Evolutionary conservation across 495 filamentous ascomycete genomes (phyloP).

Genomic region (Talaromyces nanjingensis): DNA sequence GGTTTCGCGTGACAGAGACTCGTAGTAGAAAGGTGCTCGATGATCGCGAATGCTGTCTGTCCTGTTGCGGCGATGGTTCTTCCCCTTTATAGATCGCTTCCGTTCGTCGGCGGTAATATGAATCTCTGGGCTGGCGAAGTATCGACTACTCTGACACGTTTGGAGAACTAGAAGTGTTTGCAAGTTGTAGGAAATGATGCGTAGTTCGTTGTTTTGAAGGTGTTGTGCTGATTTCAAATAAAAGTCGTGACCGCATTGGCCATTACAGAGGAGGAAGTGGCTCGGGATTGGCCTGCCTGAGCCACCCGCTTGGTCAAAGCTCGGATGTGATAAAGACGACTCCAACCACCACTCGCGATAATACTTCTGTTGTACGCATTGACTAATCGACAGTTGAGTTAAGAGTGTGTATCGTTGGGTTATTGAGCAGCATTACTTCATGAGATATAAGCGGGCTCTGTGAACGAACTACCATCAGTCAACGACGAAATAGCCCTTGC

Average conservation of each 20-base stretch:
- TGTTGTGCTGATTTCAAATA: not conserved
- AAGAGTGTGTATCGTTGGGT: not conserved
- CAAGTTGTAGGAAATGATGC: not conserved
- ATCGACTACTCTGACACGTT: not conserved
- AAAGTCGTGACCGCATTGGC: slow-evolving; percentile 7
- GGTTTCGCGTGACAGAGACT: not conserved
- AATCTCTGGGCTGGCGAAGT: not conserved
- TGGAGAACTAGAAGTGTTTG: not conserved
- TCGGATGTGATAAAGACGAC: slow-evolving; percentile 3
- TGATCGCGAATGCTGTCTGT: not conserved
- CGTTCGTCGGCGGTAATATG: not conserved
- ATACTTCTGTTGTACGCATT: not conserved
- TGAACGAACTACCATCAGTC: not conserved
- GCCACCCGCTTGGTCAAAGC: slow-evolving; percentile 19
- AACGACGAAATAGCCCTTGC: not conserved
- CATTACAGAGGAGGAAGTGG: not conserved
- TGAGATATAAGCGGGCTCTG: not conserved
- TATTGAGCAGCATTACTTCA: not conserved
- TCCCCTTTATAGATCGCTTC: not conserved
- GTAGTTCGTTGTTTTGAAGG: not conserved
- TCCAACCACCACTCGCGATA: not conserved
- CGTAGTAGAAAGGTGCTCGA: not conserved
- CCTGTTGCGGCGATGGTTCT: not conserved
- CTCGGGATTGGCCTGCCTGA: slow-evolving; percentile 5
- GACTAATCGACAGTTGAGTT: not conserved